Evolutionary conservation across 768 basidiomycete genomes (phyloP).

Genomic region (Wakefieldia striispora): DNA sequence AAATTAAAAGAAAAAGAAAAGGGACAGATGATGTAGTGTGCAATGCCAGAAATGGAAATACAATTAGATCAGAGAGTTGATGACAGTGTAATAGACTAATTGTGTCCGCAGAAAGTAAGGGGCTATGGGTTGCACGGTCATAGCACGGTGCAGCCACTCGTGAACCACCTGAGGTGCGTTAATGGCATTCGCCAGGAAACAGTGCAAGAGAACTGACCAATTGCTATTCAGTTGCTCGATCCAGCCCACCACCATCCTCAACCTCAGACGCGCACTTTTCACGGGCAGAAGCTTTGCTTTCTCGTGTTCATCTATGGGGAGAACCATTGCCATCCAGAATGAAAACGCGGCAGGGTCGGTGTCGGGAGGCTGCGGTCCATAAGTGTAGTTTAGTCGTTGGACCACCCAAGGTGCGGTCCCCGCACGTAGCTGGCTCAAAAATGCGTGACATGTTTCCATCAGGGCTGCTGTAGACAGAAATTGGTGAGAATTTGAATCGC

Average conservation of each 20-base stretch:
- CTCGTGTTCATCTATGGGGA: conserved; percentile 90
- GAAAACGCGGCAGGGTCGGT: conserved; percentile 67
- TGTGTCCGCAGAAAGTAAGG: conserved; percentile 6
- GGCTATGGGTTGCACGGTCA: conserved; percentile 24
- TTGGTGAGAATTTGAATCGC: conserved; percentile 2
- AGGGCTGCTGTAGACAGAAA: conserved; percentile 29
- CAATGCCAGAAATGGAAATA: conserved; percentile 13
- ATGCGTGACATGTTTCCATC: conserved; percentile 56
- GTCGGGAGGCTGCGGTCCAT: conserved; percentile 67
- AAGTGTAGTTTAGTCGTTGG: conserved; percentile 76
- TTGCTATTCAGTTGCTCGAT: conserved; percentile 73
- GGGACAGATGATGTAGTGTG: conserved; percentile 6
- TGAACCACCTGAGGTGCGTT: conserved; percentile 62
- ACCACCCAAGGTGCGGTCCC: conserved; percentile 93
- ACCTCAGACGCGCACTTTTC: conserved; percentile 69
- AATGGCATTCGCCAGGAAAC: conserved; percentile 17
- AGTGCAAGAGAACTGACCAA: conserved; percentile 40
- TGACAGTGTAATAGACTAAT: conserved; percentile 3
- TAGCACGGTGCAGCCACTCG: conserved; percentile 63
- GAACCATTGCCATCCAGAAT: conserved; percentile 88
- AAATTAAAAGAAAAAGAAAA: too few species aligned
- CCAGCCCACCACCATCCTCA: conserved; percentile 91
- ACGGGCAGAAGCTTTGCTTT: conserved; percentile 86
- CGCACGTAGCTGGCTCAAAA: conserved; percentile 56
- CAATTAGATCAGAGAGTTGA: conserved; percentile 9